These are phyloP conservation scores for Pleurotus djamor DNA, from an alignment of 768 basidiomycete genomes.

Conservation along the genomic window DNA sequence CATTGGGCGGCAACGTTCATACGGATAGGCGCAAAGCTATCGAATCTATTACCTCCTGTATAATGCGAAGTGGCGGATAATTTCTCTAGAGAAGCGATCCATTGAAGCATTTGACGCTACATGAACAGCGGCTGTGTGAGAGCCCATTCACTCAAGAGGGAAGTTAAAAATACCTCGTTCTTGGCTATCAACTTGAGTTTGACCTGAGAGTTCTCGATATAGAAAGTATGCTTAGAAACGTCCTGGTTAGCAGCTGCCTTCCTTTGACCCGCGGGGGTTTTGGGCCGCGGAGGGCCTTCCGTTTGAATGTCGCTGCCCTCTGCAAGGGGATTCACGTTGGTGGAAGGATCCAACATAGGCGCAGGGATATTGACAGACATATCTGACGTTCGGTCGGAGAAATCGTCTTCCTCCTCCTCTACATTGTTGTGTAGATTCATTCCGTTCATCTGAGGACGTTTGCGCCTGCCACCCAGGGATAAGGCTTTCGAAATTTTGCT, in stretches of 20 bases:
- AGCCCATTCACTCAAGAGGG: not conserved
- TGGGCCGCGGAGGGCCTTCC: slow-evolving; percentile 11
- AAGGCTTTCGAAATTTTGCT: slow-evolving; percentile 44
- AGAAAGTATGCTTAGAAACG: slow-evolving; percentile 93
- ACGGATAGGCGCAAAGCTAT: slow-evolving; percentile 91
- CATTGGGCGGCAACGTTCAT: slow-evolving; percentile 95
- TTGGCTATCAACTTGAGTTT: slow-evolving; percentile 82
- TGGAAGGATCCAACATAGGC: slow-evolving; percentile 80
- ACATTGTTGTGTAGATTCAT: not conserved
- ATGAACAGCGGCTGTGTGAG: slow-evolving; percentile 1
- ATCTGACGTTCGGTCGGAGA: slow-evolving; percentile 29
- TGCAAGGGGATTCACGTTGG: slow-evolving; percentile 60
- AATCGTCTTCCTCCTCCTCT: slow-evolving; percentile 15
- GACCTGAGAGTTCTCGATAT: slow-evolving; percentile 89
- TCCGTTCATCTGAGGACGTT: slow-evolving; percentile 12
- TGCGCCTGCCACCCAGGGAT: slow-evolving; percentile 22
- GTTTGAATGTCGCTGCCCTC: slow-evolving; percentile 22
- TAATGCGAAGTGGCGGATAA: slow-evolving; percentile 77
- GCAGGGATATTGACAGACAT: slow-evolving; percentile 37
- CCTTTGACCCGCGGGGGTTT: slow-evolving; percentile 33
- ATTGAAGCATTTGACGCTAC: slow-evolving; percentile 95
- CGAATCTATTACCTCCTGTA: slow-evolving; percentile 81
- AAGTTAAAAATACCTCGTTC: slow-evolving; percentile 60
- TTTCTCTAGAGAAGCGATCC: slow-evolving; percentile 88
- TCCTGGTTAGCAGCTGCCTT: slow-evolving; percentile 51